Percentiles rank a stretch among this genome's conserved stretches.
phyloP scores from a whole-genome alignment of 1,139 yeast genomes.

The Candida frijolesensis region DNA sequence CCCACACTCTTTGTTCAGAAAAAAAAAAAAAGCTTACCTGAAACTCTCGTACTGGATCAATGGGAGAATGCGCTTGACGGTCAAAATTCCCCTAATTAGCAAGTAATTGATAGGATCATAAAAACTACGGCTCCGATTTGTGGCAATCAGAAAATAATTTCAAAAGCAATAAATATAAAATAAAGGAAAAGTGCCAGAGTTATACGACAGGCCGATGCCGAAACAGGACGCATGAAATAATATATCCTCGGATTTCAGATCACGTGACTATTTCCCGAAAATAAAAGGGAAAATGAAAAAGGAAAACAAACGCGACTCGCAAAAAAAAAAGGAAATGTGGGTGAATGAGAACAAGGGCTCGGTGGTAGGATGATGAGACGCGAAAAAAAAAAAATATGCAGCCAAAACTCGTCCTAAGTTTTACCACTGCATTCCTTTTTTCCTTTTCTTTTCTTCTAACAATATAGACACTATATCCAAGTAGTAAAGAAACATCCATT shows the following conservation, averaged over 20 bases:
- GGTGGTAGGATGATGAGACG: constrained; percentile 2
- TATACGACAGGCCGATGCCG: background rate
- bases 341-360: background rate
- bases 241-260: background rate
- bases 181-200: background rate
- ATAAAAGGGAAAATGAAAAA: background rate
- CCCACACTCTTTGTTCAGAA: background rate
- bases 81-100: background rate
- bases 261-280: background rate
- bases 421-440: background rate
- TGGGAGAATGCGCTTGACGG: background rate
- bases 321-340: background rate
- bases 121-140: background rate
- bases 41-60: background rate
- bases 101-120: background rate
- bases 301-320: background rate
- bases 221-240: background rate
- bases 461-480: background rate
- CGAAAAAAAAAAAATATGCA: constrained; percentile 5
- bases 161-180: background rate
- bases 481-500: background rate
- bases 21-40: background rate
- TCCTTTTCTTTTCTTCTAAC: background rate
- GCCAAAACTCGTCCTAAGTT: background rate
- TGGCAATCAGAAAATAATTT: background rate